Evolutionary conservation across 371 early-diverging fungal species (phyloP).

Genomic region (Rhizopus sp.): DNA sequence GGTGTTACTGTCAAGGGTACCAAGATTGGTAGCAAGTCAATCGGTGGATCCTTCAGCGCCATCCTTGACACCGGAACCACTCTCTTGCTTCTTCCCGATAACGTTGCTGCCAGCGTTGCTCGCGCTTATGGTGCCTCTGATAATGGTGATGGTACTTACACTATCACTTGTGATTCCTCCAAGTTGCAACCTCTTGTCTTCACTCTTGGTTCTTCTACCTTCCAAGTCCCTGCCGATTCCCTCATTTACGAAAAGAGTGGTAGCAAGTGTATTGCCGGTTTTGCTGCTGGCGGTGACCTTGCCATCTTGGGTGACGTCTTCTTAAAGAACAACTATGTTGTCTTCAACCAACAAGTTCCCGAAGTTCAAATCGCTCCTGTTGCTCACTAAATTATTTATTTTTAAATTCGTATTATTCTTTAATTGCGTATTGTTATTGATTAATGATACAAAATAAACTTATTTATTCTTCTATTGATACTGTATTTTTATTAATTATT

Average conservation of each 20-base stretch:
- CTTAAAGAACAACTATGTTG: slow-evolving; percentile 49
- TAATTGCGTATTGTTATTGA: neutral
- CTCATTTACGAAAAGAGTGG: slow-evolving; percentile 23
- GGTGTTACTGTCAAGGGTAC: slow-evolving; percentile 44
- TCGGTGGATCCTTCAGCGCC: slow-evolving; percentile 27
- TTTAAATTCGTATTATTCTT: neutral
- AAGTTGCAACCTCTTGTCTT: slow-evolving; percentile 20
- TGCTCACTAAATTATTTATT: slow-evolving; percentile 2
- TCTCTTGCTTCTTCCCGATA: slow-evolving; percentile 52
- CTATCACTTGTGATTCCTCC: slow-evolving; percentile 25
- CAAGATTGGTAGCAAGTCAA: slow-evolving; percentile 9
- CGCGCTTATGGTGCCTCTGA: slow-evolving; percentile 21
- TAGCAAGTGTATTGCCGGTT: slow-evolving; percentile 19
- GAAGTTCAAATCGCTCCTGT: slow-evolving; percentile 26
- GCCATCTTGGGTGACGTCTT: slow-evolving; percentile 50
- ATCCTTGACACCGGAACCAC: slow-evolving; percentile 71
- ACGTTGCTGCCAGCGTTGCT: slow-evolving; percentile 33
- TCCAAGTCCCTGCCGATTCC: slow-evolving; percentile 25
- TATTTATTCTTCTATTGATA: neutral
- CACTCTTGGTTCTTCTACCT: slow-evolving; percentile 18
- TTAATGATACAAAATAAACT: neutral
- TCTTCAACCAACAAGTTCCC: slow-evolving; percentile 34
- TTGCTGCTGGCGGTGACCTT: slow-evolving; percentile 21
- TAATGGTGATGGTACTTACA: slow-evolving; percentile 34
- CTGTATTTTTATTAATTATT: too few species aligned